phyloP scores from a whole-genome alignment of 2,329 filamentous ascomycete species.

The Epichloe glyceriae region DNA sequence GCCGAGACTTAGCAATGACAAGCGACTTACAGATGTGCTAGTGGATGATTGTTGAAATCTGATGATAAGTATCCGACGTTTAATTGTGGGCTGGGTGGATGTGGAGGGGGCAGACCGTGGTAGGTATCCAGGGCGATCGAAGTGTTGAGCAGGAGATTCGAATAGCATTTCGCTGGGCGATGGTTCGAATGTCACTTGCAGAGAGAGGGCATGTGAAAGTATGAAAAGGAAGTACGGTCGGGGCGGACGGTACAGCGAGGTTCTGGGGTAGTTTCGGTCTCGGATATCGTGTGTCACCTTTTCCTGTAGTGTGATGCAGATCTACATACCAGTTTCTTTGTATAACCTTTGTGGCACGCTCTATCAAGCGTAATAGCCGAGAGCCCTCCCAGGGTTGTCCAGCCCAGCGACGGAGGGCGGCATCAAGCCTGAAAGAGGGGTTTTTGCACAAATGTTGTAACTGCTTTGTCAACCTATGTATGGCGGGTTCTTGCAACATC shows the following conservation, averaged over 20 bases:
- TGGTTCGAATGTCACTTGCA: slow-evolving; percentile 80
- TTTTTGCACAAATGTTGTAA: slow-evolving; percentile 28
- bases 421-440: slow-evolving; percentile 22
- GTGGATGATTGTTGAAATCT: slow-evolving; percentile 96
- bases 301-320: slow-evolving; percentile 50
- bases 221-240: slow-evolving; percentile 92
- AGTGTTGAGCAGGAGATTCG: slow-evolving; percentile 87
- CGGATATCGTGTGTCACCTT: slow-evolving; percentile 45
- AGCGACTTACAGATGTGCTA: slow-evolving; percentile 63
- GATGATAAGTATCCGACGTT: slow-evolving; percentile 94
- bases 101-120: slow-evolving; percentile 70
- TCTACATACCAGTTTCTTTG: slow-evolving; percentile 85
- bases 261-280: slow-evolving; percentile 61
- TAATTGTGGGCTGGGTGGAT: slow-evolving; percentile 69
- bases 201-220: slow-evolving; percentile 93
- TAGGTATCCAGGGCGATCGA: slow-evolving; percentile 72
- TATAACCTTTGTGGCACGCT: slow-evolving; percentile 66
- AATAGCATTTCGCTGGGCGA: slow-evolving; percentile 87
- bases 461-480: slow-evolving; percentile 37
- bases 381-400: slow-evolving; percentile 80
- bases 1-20: no score
- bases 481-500: slow-evolving; percentile 42
- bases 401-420: slow-evolving; percentile 46
- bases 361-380: slow-evolving; percentile 67
- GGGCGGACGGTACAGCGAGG: slow-evolving; percentile 71